Conservation (phyloP, 768 basidiomycete genomes). For the Thelephora aurantiotincta region DNA sequence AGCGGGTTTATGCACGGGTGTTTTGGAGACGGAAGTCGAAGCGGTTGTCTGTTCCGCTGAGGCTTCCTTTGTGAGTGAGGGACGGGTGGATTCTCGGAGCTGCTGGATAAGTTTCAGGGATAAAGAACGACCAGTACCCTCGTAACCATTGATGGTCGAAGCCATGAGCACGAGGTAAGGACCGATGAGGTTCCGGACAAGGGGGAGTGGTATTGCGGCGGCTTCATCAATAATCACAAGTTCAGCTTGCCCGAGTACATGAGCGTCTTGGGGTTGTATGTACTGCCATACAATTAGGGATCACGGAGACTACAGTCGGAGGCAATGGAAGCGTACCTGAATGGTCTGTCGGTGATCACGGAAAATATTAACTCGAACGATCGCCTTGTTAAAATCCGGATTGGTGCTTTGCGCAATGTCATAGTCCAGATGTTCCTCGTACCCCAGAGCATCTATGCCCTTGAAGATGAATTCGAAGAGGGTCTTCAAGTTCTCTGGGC, state of each 20-base stretch:
- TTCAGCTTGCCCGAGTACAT: slow-evolving; percentile 95
- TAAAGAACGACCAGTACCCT: slow-evolving; percentile 97
- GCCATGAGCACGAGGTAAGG: slow-evolving; percentile 97
- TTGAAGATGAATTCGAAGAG: slow-evolving; percentile 98
- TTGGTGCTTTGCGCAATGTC: slow-evolving; percentile 94
- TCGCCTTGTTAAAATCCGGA: slow-evolving; percentile 87
- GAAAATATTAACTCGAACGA: slow-evolving; percentile 92
- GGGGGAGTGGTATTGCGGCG: slow-evolving; percentile 91
- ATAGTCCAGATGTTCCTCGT: slow-evolving; percentile 96
- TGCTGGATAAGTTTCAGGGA: slow-evolving; percentile 97
- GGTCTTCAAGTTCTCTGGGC: slow-evolving; percentile 94
- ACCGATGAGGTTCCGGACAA: slow-evolving; percentile 90
- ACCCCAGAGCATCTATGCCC: slow-evolving; percentile 86
- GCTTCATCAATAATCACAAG: slow-evolving; percentile 97
- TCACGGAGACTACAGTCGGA: not conserved
- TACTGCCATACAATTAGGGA: slow-evolving; percentile 38
- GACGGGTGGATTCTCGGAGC: slow-evolving; percentile 80
- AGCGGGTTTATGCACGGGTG: slow-evolving; percentile 35
- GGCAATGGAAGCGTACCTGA: slow-evolving; percentile 41
- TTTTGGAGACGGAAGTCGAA: slow-evolving; percentile 34
- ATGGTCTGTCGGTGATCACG: slow-evolving; percentile 91
- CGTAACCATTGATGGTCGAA: slow-evolving; percentile 99
- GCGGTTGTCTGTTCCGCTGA: slow-evolving; percentile 26
- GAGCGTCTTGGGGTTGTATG: slow-evolving; percentile 95
- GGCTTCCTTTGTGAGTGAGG: slow-evolving; percentile 57